A percentile compares a stretch with the other conserved stretches of the same genome.
phyloP scores from a whole-genome alignment of 2,329 filamentous ascomycete genomes.

The Fusarium pseudoanthophilum region DNA sequence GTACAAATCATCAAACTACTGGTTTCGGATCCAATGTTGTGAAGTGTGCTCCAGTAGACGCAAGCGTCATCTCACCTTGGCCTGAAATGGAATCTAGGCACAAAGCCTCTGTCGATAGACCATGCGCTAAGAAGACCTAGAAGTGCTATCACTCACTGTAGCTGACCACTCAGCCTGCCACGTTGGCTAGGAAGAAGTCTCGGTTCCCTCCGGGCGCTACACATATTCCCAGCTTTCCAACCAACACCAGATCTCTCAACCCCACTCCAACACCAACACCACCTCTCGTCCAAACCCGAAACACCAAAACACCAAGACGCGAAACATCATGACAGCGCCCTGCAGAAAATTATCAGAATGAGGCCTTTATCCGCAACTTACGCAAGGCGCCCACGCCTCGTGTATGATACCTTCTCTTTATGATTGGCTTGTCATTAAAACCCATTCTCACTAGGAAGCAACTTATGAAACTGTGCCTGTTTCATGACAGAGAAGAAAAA shows the following conservation, averaged over 20 bases:
- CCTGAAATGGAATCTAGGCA: conserved; percentile 13
- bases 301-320: conserved; percentile 36
- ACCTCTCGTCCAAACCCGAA: conserved; percentile 16
- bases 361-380: conserved; percentile 9
- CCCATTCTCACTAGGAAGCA: conserved; percentile 14
- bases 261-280: conserved; percentile 20
- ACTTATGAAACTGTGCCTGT: conserved; percentile 39
- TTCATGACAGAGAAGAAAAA: conserved; percentile 33
- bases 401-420: conserved; percentile 2
- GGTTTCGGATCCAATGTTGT: conserved; percentile 1
- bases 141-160: conserved; percentile 11
- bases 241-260: conserved; percentile 15
- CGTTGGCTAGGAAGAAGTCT: conserved; percentile 28
- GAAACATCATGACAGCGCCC: conserved; percentile 33
- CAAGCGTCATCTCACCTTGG: conserved; percentile 18
- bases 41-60: not conserved
- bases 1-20: conserved; percentile 4
- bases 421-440: conserved; percentile 25
- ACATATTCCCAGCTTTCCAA: not conserved
- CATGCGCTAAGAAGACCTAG: conserved; percentile 18
- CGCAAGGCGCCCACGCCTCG: conserved; percentile 15
- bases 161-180: conserved; percentile 29
- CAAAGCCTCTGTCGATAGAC: not conserved
- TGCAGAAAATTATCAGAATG: conserved; percentile 9
- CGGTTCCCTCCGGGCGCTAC: conserved; percentile 40